A percentile compares a stretch with the other conserved stretches of the same genome.
Conservation (phyloP, 345 rosid species). For the Rhizophora mangle region DNA sequence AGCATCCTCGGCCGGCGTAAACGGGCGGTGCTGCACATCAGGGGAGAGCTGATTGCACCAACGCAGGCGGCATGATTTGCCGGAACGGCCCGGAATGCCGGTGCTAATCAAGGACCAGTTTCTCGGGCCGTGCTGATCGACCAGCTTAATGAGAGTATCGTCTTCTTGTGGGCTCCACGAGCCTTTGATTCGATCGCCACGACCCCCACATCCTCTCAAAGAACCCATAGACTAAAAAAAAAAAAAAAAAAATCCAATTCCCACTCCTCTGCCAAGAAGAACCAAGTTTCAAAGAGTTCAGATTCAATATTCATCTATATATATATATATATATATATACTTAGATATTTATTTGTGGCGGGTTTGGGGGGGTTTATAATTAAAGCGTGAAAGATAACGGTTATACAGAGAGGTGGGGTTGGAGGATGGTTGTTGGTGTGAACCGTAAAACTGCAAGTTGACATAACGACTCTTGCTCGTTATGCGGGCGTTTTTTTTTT, state of each 20-base stretch:
- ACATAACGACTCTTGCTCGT: constrained; percentile 27
- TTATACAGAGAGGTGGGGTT: constrained; percentile 15
- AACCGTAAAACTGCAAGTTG: constrained; percentile 51
- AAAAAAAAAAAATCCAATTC: too few species aligned
- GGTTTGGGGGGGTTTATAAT: background rate
- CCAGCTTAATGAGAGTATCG: constrained; percentile 41
- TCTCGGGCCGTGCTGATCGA: constrained; percentile 56
- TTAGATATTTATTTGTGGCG: background rate
- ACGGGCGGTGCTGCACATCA: constrained; percentile 59
- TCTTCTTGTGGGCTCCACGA: constrained; percentile 68
- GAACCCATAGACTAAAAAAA: background rate
- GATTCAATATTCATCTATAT: background rate
- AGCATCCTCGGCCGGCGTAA: constrained; percentile 54
- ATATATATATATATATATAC: background rate
- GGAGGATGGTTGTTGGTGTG: constrained; percentile 39
- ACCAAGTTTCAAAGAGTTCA: background rate
- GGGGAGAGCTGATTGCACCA: constrained; percentile 81
- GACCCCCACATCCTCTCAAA: constrained; percentile 21
- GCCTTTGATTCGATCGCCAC: constrained; percentile 45
- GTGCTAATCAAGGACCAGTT: constrained; percentile 68
- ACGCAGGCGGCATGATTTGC: constrained; percentile 63
- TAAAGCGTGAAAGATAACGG: constrained; percentile 21
- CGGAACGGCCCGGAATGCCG: constrained; percentile 57
- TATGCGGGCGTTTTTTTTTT: constrained; percentile 30
- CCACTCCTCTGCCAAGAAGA: too few species aligned